Conservation (phyloP, 257 asterid species). For the Lantana camara region DNA sequence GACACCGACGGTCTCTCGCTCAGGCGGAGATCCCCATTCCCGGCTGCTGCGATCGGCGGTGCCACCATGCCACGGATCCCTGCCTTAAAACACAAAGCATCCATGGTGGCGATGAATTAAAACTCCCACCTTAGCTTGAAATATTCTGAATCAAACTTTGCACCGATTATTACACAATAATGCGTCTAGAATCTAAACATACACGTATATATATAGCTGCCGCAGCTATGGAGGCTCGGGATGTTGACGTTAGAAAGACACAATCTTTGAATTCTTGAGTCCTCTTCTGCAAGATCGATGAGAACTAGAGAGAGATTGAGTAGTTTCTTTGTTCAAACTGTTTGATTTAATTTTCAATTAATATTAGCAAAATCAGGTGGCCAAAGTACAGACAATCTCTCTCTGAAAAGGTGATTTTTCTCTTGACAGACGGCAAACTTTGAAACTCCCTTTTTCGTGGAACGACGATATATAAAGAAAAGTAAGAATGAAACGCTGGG, state of each 20-base stretch:
- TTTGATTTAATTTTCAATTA: neutral
- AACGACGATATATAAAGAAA: neutral
- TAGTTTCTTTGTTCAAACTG: neutral
- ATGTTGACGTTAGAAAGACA: conserved; percentile 33
- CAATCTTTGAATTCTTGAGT: conserved; percentile 39
- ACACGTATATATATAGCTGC: conserved; percentile 4
- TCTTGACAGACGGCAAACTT: conserved; percentile 12
- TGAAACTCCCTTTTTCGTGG: conserved; percentile 30
- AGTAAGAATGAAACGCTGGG: conserved; percentile 5
- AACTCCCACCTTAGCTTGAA: neutral
- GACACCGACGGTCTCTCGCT: conserved; percentile 53
- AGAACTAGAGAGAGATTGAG: neutral
- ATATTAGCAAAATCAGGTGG: conserved; percentile 26
- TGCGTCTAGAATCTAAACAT: neutral
- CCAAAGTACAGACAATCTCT: conserved; percentile 29
- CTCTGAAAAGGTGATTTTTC: neutral
- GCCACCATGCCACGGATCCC: conserved; percentile 63
- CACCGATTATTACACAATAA: neutral
- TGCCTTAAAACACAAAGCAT: conserved; percentile 69
- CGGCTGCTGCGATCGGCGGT: conserved; percentile 54
- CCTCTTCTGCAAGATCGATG: conserved; percentile 6
- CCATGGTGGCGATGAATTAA: conserved; percentile 43
- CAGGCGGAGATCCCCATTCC: conserved; percentile 53
- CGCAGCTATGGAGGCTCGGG: conserved; percentile 21
- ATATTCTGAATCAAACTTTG: conserved; percentile 16